Evolutionary conservation across 192 early-diverging fungal genomes (phyloP), one percentile per base, ranked within the genome.

Genomic region (Funneliformis mosseae): DNA sequence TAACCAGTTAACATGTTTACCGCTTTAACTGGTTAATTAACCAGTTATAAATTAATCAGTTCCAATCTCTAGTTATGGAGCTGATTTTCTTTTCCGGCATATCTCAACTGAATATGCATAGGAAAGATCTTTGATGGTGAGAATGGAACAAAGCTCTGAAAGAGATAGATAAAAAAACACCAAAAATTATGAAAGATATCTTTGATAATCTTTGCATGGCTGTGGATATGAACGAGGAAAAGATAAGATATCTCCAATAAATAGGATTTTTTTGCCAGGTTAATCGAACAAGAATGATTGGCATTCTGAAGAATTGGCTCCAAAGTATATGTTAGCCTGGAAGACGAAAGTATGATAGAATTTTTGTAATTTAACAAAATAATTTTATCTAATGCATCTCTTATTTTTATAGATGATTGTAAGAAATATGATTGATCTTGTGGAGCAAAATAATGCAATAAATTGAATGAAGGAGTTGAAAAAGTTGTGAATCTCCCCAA

Each of bases 181-280:
- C 73, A 14, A 81, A 81, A 60, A 81, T 81, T 72, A 43, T 81
- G 42, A 62, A 25, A 63, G 80, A 81, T 48, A 81, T 81, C 33
- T 66, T 81, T 23, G 39, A 74, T 59, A 45, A 73, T 63, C 70
- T 81, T 64, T 74, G 80, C 16, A 39, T 42, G 23, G 33, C 62
- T 48, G 48, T 76, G 18, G 42, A 67, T 48, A 55, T 39, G 45
- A 1, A 46, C 3, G 55, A 61, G 39, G 5, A 33, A 48, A 81
- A 81, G 66, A 46, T 81, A 25, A 46, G 43, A 41, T 64, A 76
- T 39, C 27, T 81, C 12, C 62, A 76, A 75, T 39, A 62, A 41
- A 25, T 81, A 27, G 61, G 78, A 7, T 79, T 79, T 79, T 8
- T 79, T 42, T 66, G n/a, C 48, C 42, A 64, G n/a, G 46, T 79